Conservation (phyloP, 139 green algal species). For the Asterochloris erici region DNA sequence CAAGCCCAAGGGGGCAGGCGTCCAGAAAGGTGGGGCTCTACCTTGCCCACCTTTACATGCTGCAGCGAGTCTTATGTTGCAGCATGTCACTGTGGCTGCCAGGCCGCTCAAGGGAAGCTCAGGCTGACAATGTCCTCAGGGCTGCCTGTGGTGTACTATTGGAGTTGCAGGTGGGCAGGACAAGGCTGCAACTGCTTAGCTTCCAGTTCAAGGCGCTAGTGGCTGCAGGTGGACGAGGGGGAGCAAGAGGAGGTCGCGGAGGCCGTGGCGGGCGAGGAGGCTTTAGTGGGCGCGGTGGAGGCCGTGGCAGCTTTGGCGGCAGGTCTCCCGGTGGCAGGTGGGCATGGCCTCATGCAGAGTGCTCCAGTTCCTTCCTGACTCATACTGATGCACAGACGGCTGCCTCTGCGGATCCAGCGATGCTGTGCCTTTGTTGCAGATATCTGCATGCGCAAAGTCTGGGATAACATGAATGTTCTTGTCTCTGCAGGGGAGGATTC, state of each 20-base stretch:
- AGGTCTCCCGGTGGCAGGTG: not conserved
- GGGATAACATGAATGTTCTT: too few relatives aligned
- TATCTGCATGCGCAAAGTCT: too few relatives aligned
- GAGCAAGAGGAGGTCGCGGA: conserved; percentile 28
- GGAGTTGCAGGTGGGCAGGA: not conserved
- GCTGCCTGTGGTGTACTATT: not conserved
- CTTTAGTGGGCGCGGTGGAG: conserved; percentile 29
- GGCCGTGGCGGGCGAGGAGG: conserved; percentile 23
- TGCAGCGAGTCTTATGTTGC: not conserved
- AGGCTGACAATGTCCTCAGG: not conserved
- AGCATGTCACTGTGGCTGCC: not conserved
- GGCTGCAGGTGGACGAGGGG: conserved; percentile 27
- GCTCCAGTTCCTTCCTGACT: too few relatives aligned
- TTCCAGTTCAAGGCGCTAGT: not conserved
- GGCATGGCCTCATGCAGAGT: not conserved
- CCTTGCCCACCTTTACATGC: not conserved
- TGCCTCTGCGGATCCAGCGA: too few relatives aligned
- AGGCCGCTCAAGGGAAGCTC: not conserved
- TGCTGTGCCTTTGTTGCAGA: too few relatives aligned
- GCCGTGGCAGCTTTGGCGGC: conserved; percentile 24
- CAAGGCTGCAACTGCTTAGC: not conserved
- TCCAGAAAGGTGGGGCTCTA: not conserved
- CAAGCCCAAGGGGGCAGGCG: conserved; percentile 62
- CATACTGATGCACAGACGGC: too few relatives aligned
- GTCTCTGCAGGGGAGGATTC: not conserved